phyloP scores from a whole-genome alignment of 768 basidiomycete species.

The Cystobasidium onofrii region DNA sequence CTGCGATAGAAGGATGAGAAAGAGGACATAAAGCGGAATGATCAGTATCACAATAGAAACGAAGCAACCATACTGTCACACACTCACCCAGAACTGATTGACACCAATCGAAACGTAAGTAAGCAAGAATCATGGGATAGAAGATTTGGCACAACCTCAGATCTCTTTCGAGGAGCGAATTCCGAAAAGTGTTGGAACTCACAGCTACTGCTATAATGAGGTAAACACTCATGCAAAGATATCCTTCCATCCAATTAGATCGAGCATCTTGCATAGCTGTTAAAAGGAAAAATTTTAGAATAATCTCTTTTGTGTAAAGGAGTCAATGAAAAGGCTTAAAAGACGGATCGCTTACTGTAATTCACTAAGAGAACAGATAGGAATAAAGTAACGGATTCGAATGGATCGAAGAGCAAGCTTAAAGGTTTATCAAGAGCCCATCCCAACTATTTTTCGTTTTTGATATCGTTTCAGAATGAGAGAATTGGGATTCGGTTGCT shows the following conservation, averaged over 20 bases:
- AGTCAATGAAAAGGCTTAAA: background rate
- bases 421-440: constrained; percentile 32
- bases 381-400: constrained; percentile 30
- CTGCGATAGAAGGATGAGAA: background rate
- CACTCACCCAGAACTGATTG: background rate
- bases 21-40: too few relatives aligned
- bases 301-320: background rate
- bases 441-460: constrained; percentile 44
- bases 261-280: constrained; percentile 27
- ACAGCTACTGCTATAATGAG: background rate
- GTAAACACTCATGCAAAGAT: background rate
- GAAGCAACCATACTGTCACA: too few relatives aligned
- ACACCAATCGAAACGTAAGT: background rate
- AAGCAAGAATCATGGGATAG: background rate
- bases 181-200: background rate
- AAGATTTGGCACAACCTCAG: too few relatives aligned
- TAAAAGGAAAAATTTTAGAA: background rate
- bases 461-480: background rate
- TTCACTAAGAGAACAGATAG: constrained; percentile 19
- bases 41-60: too few relatives aligned
- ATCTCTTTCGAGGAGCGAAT: too few relatives aligned
- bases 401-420: constrained; percentile 29
- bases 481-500: too few relatives aligned
- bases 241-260: constrained; percentile 29
- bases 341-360: constrained; percentile 6